These are phyloP conservation scores for Macadamia integrifolia DNA, from an alignment of 164 flowering plant genomes.

Conservation along the genomic window DNA sequence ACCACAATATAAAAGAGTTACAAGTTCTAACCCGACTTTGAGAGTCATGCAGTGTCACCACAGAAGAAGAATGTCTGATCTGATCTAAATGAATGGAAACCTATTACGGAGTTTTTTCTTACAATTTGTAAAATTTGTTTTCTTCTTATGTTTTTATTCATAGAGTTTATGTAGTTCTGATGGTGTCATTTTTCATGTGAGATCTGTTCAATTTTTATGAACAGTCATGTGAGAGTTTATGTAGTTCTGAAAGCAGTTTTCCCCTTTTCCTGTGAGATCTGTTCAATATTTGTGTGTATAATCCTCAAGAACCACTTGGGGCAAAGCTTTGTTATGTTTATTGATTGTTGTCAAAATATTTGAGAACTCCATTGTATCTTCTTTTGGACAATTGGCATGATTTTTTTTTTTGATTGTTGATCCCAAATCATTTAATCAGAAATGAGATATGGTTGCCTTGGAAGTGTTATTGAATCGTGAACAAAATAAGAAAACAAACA, in stretches of 20 bases:
- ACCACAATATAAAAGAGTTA: slow-evolving; percentile 33
- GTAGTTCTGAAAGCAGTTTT: not conserved
- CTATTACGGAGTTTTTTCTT: not conserved
- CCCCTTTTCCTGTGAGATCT: slow-evolving; percentile 3
- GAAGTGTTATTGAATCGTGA: no score
- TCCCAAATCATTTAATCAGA: no score
- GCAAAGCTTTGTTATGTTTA: not conserved
- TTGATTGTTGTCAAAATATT: not conserved
- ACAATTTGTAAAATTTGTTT: slow-evolving; percentile 6
- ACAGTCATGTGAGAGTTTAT: not conserved
- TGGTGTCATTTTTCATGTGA: not conserved
- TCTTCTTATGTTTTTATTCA: not conserved
- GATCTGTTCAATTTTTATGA: no score
- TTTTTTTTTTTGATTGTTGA: no score
- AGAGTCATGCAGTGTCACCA: slow-evolving; percentile 34
- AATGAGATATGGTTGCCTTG: no score
- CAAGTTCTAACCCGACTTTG: slow-evolving; percentile 40
- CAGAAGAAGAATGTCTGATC: slow-evolving; percentile 63
- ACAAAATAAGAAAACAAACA: no score
- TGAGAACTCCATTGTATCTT: no score
- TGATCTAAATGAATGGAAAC: slow-evolving; percentile 19
- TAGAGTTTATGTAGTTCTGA: not conserved
- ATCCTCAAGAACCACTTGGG: not conserved
- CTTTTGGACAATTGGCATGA: no score
- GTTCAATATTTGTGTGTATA: slow-evolving; percentile 10